Conservation (phyloP, 768 basidiomycete genomes). For the Termitomyces sp. region DNA sequence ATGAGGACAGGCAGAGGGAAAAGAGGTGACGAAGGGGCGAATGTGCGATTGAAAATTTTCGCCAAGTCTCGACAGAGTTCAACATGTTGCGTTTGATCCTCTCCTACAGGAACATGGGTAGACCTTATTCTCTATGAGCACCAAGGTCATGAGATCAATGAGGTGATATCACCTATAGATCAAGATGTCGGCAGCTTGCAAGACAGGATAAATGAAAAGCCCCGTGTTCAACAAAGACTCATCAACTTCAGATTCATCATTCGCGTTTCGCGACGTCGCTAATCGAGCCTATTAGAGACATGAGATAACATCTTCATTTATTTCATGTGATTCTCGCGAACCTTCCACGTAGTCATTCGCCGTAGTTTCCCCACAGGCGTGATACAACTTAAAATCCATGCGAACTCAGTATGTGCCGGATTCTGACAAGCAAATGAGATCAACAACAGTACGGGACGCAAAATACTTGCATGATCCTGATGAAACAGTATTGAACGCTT, state of each 20-base stretch:
- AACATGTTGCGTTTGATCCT: conserved; percentile 93
- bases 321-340: conserved; percentile 21
- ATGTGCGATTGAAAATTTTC: conserved; percentile 73
- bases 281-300: conserved; percentile 56
- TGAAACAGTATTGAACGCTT: conserved; percentile 71
- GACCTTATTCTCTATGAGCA: conserved; percentile 40
- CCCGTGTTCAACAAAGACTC: conserved; percentile 82
- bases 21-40: conserved; percentile 36
- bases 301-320: conserved; percentile 1
- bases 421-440: conserved; percentile 42
- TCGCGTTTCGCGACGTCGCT: conserved; percentile 68
- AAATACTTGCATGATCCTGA: conserved; percentile 74
- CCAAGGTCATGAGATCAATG: background rate
- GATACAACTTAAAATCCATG: conserved; percentile 86
- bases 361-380: conserved; percentile 78
- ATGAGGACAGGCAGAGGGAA: conserved; percentile 74
- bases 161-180: conserved; percentile 58
- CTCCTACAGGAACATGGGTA: conserved; percentile 93
- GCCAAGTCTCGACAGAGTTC: conserved; percentile 85
- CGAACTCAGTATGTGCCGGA: conserved; percentile 76
- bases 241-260: conserved; percentile 70
- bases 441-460: background rate
- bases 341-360: conserved; percentile 98
- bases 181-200: conserved; percentile 92
- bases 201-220: conserved; percentile 85